Percentiles rank a stretch among this genome's conserved stretches.
These are phyloP conservation scores for Vicia faba DNA, from an alignment of 306 rosid species.

Conservation along the genomic window DNA sequence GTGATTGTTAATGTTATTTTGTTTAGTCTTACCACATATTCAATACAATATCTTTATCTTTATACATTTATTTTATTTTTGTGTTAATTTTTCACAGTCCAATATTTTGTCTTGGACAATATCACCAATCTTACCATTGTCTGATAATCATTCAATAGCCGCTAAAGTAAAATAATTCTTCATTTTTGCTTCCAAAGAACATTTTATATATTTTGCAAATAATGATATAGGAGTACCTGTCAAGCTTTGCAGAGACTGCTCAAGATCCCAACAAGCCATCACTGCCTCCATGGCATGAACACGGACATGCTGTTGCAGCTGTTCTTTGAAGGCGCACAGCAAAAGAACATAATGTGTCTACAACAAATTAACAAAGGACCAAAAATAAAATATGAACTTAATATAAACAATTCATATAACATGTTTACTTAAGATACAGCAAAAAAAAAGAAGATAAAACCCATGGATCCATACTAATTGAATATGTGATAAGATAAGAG, in stretches of 20 bases:
- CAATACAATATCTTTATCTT: too few species aligned
- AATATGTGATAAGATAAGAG: not conserved
- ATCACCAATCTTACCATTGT: too few species aligned
- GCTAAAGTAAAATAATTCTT: not conserved
- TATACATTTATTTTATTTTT: too few species aligned
- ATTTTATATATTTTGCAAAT: not conserved
- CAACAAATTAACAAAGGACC: constrained; percentile 15
- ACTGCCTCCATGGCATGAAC: constrained; percentile 97
- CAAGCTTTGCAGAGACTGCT: constrained; percentile 82
- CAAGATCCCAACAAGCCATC: constrained; percentile 93
- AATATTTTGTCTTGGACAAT: too few species aligned
- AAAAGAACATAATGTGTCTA: constrained; percentile 75
- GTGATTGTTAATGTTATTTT: too few species aligned
- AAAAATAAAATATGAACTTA: not conserved
- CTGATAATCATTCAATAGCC: too few species aligned
- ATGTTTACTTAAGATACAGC: constrained; percentile 3
- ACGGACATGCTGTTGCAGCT: constrained; percentile 84
- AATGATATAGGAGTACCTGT: constrained; percentile 50
- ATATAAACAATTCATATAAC: not conserved
- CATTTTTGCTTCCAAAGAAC: not conserved
- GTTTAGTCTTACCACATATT: too few species aligned
- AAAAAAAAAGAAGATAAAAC: too few species aligned
- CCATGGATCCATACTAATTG: too few species aligned
- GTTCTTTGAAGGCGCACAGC: constrained; percentile 83
- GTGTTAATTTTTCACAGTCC: too few species aligned